These are phyloP conservation scores for Phyllosticta capitalensis DNA, from an alignment of 2,329 filamentous ascomycete species.

Conservation along the genomic window DNA sequence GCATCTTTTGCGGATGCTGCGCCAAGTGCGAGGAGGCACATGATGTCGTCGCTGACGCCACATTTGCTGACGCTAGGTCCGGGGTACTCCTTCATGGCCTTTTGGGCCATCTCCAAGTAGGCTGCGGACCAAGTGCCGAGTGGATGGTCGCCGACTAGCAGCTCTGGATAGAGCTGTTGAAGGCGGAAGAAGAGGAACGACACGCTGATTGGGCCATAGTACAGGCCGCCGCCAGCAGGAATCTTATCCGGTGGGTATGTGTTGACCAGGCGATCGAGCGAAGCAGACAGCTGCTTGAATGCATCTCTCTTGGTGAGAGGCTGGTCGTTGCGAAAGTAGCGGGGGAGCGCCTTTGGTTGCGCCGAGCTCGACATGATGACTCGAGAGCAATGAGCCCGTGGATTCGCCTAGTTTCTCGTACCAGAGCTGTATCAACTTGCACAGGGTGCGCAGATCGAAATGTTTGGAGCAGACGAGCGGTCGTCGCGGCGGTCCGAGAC, in stretches of 20 bases:
- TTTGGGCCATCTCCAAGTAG: conserved; percentile 41
- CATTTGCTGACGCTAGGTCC: conserved; percentile 38
- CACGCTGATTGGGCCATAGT: conserved; percentile 41
- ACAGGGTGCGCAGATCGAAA: conserved; percentile 7
- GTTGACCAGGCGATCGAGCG: conserved; percentile 38
- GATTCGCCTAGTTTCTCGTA: not conserved
- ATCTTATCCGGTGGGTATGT: conserved; percentile 38
- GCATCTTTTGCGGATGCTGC: conserved; percentile 41
- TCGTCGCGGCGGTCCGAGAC: conserved; percentile 2
- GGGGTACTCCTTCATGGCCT: conserved; percentile 40
- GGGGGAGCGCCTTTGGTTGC: conserved; percentile 21
- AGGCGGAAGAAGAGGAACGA: conserved; percentile 43
- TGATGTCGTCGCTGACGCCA: conserved; percentile 42
- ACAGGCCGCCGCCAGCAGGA: conserved; percentile 39
- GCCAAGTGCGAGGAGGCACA: conserved; percentile 40
- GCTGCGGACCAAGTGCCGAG: conserved; percentile 41
- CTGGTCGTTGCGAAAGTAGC: conserved; percentile 34
- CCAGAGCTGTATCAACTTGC: not conserved
- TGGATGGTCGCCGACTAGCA: conserved; percentile 36
- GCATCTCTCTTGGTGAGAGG: conserved; percentile 32
- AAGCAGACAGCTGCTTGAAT: conserved; percentile 42
- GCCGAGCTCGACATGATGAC: conserved; percentile 5
- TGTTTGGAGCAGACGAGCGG: conserved; percentile 1
- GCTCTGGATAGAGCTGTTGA: conserved; percentile 39
- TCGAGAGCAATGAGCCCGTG: not conserved